Evolutionary conservation across 371 early-diverging fungal species (phyloP).

Genomic region (Funneliformis caledonium): DNA sequence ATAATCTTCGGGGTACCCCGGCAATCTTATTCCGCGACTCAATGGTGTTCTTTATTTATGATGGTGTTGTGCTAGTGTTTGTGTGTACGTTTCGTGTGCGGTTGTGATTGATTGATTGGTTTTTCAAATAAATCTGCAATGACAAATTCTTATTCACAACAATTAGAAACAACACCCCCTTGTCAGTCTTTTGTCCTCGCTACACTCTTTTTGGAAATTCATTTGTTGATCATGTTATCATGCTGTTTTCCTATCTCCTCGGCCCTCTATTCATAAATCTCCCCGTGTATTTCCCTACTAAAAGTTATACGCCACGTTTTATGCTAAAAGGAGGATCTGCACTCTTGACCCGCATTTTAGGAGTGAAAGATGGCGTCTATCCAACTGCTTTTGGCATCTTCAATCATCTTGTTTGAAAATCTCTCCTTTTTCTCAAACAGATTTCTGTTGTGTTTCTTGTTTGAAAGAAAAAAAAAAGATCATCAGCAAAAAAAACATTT

Average conservation of each 20-base stretch:
- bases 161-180: neutral
- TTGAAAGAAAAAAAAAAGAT: too few relatives aligned
- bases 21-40: neutral
- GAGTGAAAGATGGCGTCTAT: neutral
- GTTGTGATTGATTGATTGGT: neutral
- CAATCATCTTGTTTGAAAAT: too few relatives aligned
- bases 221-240: neutral
- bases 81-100: neutral
- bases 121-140: neutral
- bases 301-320: neutral
- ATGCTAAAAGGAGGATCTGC: neutral
- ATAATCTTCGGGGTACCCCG: constrained; percentile 1
- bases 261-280: too few relatives aligned
- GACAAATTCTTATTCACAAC: neutral
- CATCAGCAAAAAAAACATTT: neutral
- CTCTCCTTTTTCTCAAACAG: too few relatives aligned
- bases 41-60: neutral
- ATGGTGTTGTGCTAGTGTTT: neutral
- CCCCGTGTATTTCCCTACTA: neutral
- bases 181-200: neutral
- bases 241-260: too few relatives aligned
- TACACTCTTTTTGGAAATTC: neutral
- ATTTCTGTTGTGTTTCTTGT: too few relatives aligned
- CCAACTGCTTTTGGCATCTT: too few relatives aligned
- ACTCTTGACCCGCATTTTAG: too few relatives aligned